Conservation (phyloP, 306 rosid species). For the Acacia crassicarpa region DNA sequence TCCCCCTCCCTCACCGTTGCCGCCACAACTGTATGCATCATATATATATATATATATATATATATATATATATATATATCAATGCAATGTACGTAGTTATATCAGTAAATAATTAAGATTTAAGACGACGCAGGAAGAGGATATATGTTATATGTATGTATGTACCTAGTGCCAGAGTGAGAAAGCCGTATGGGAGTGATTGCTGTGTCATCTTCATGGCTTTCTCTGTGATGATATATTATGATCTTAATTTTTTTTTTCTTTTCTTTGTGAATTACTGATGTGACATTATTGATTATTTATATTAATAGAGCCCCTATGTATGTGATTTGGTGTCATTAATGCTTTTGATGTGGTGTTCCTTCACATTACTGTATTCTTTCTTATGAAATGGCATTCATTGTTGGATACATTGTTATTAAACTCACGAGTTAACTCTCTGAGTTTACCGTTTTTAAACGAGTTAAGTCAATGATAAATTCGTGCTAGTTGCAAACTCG, state of each 20-base stretch:
- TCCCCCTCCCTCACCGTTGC: not conserved
- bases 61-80: not conserved
- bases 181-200: not conserved
- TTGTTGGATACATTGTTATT: no score
- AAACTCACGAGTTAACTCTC: no score
- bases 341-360: not conserved
- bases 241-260: not conserved
- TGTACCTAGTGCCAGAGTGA: not conserved
- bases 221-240: not conserved
- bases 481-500: no score
- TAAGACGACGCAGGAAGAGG: not conserved
- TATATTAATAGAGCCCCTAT: not conserved
- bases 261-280: not conserved
- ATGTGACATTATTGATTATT: not conserved
- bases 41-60: no score
- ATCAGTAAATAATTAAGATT: not conserved
- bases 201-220: not conserved
- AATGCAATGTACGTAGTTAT: no score
- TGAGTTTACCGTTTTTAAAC: no score
- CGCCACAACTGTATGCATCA: no score
- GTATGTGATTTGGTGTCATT: not conserved
- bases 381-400: no score
- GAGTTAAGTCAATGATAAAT: no score
- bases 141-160: no score
- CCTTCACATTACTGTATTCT: no score